Conservation (phyloP, 768 basidiomycete genomes). For the Suillus fuscotomentosus region DNA sequence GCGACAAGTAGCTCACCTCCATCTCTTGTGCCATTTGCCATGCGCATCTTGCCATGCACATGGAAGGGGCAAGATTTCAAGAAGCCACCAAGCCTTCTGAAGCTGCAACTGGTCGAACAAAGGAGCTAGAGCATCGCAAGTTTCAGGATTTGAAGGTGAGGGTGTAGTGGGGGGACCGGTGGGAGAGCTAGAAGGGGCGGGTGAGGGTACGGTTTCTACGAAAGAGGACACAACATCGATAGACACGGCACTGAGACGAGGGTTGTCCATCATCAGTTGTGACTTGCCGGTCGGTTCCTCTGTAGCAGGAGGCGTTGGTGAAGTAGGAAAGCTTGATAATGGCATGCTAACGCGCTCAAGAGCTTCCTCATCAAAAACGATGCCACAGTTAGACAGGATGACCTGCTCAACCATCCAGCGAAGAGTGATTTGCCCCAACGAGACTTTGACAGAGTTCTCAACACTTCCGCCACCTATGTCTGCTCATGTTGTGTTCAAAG, state of each 20-base stretch:
- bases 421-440: constrained; percentile 60
- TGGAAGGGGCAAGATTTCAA: constrained; percentile 60
- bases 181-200: not conserved
- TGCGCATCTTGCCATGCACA: constrained; percentile 56
- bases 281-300: not conserved
- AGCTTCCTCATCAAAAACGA: constrained; percentile 52
- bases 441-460: constrained; percentile 35
- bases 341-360: constrained; percentile 44
- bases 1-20: constrained; percentile 44
- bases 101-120: constrained; percentile 51
- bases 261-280: not conserved
- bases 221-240: not conserved
- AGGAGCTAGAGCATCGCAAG: constrained; percentile 41
- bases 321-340: constrained; percentile 5
- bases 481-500: constrained; percentile 21
- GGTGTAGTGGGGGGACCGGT: not conserved
- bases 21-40: constrained; percentile 52
- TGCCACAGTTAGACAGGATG: constrained; percentile 53
- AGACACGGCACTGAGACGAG: not conserved
- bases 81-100: constrained; percentile 60
- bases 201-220: not conserved
- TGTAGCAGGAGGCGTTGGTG: constrained; percentile 6
- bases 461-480: constrained; percentile 72
- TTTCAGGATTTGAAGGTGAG: constrained; percentile 11
- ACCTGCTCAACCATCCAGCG: constrained; percentile 81